phyloP scores from a whole-genome alignment of 768 basidiomycete genomes.

The Mycena metata region DNA sequence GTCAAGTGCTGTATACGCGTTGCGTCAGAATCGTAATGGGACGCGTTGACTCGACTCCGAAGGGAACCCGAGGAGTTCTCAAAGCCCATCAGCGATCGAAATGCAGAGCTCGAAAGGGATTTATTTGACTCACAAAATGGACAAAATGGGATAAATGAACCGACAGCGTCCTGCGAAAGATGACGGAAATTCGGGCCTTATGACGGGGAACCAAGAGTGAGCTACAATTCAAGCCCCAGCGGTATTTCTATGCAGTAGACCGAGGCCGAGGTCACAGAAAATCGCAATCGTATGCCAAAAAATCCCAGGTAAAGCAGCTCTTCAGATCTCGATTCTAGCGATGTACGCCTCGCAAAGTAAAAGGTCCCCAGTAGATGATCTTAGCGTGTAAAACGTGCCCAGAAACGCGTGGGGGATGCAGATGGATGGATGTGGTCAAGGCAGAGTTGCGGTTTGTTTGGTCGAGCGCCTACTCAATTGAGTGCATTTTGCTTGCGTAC shows the following conservation, averaged over 20 bases:
- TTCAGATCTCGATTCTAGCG: slow-evolving; percentile 17
- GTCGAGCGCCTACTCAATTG: slow-evolving; percentile 11
- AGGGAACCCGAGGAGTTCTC: slow-evolving; percentile 22
- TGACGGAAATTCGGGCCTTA: background rate
- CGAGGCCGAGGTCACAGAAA: background rate
- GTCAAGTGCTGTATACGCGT: slow-evolving; percentile 32
- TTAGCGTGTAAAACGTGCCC: slow-evolving; percentile 16
- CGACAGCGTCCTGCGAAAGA: background rate
- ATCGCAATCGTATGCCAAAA: background rate
- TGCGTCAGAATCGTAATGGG: slow-evolving; percentile 16
- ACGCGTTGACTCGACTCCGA: slow-evolving; percentile 27
- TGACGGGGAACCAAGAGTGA: background rate
- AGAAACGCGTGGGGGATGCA: slow-evolving; percentile 27
- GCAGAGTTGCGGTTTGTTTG: slow-evolving; percentile 11
- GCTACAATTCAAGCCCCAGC: too few relatives aligned
- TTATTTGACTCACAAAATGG: slow-evolving; percentile 32
- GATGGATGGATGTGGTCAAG: background rate
- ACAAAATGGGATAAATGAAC: slow-evolving; percentile 4
- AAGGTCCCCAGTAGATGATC: background rate
- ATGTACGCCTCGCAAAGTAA: slow-evolving; percentile 24
- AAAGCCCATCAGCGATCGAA: slow-evolving; percentile 19
- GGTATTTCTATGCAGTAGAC: too few relatives aligned
- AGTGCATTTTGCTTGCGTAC: slow-evolving; percentile 23
- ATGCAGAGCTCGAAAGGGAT: slow-evolving; percentile 11
- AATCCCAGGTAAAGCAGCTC: background rate